Evolutionary conservation across 495 filamentous ascomycete genomes (phyloP).

Genomic region (Hypoxylon crocopeplum): DNA sequence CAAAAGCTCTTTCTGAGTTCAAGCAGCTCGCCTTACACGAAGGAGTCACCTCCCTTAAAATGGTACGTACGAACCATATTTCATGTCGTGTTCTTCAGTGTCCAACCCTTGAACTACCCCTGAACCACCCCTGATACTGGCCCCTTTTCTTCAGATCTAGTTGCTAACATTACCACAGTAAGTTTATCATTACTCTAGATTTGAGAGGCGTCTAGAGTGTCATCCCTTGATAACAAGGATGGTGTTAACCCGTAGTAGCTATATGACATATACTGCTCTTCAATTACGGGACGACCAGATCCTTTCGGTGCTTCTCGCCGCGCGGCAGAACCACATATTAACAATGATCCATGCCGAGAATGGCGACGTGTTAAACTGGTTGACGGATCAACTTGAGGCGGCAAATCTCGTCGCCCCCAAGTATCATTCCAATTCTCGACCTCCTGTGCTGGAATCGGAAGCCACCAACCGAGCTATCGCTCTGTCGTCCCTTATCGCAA

Average conservation of each 20-base stretch:
- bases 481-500: constrained; percentile 60
- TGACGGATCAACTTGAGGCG: constrained; percentile 55
- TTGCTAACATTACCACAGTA: neutral
- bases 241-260: constrained; percentile 29
- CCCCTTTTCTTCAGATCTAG: neutral
- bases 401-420: constrained; percentile 56
- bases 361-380: constrained; percentile 59
- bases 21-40: constrained; percentile 48
- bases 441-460: constrained; percentile 62
- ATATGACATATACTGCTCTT: constrained; percentile 68
- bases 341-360: constrained; percentile 71
- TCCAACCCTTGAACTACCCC: too few species aligned
- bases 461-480: constrained; percentile 65
- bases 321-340: constrained; percentile 55
- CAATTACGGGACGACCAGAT: constrained; percentile 63
- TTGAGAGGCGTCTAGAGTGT: neutral
- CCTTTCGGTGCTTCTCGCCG: constrained; percentile 60
- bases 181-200: neutral
- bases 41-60: constrained; percentile 64
- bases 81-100: too few species aligned
- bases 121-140: neutral
- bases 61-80: constrained; percentile 39
- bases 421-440: constrained; percentile 61
- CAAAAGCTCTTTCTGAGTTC: constrained; percentile 51
- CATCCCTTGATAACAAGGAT: neutral